phyloP scores from a whole-genome alignment of 1,284 basidiomycete species.

The Cystobasidium slooffiae region DNA sequence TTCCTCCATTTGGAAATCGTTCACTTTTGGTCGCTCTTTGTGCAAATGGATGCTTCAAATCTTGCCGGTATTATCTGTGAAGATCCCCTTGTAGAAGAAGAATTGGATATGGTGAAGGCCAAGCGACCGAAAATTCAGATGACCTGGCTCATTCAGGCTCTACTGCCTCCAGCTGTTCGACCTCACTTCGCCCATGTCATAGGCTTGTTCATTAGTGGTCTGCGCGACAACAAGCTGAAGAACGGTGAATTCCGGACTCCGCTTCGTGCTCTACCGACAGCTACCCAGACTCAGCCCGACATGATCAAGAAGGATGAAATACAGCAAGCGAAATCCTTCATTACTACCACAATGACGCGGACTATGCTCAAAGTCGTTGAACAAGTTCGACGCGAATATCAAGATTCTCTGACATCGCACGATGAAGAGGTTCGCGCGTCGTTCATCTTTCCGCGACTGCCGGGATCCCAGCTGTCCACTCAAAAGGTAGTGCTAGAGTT shows the following conservation, averaged over 20 bases:
- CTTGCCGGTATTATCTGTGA: slow-evolving; percentile 87
- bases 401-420: slow-evolving; percentile 63
- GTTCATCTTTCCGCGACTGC: slow-evolving; percentile 81
- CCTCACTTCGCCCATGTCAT: slow-evolving; percentile 74
- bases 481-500: slow-evolving; percentile 85
- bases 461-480: slow-evolving; percentile 78
- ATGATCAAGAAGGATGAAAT: slow-evolving; percentile 71
- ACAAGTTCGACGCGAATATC: slow-evolving; percentile 61
- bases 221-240: slow-evolving; percentile 76
- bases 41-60: slow-evolving; percentile 97
- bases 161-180: slow-evolving; percentile 84
- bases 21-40: slow-evolving; percentile 89
- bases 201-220: slow-evolving; percentile 82
- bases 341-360: slow-evolving; percentile 79
- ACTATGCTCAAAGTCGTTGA: slow-evolving; percentile 74
- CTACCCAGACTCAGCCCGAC: slow-evolving; percentile 65
- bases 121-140: slow-evolving; percentile 68
- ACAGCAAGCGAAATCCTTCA: slow-evolving; percentile 71
- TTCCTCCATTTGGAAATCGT: slow-evolving; percentile 86
- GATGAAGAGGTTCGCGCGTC: slow-evolving; percentile 65
- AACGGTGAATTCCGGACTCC: slow-evolving; percentile 67
- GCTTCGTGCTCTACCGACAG: slow-evolving; percentile 73
- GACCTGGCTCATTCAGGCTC: slow-evolving; percentile 92
- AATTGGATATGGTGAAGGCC: slow-evolving; percentile 37
- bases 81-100: slow-evolving; percentile 69